These are phyloP conservation scores for Suillus paluster DNA, from an alignment of 768 basidiomycete species.

Conservation along the genomic window DNA sequence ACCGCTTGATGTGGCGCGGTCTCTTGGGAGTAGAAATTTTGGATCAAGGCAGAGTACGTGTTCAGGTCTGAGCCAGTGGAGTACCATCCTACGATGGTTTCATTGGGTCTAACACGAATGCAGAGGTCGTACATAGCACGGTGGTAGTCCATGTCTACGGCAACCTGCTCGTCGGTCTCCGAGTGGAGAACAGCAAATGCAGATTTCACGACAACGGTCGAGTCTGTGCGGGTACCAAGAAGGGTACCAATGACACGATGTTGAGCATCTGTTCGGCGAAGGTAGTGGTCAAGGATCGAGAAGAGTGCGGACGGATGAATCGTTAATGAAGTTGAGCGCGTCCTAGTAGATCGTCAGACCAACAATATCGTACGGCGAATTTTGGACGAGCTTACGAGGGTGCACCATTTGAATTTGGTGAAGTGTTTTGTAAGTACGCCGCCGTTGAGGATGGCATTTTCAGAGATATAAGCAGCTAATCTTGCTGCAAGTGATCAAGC, in stretches of 20 bases:
- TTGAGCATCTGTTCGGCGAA: conserved; percentile 80
- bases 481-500: conserved; percentile 12
- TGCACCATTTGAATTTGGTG: conserved; percentile 32
- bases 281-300: conserved; percentile 95
- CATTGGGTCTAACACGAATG: conserved; percentile 69
- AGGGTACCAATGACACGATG: conserved; percentile 95
- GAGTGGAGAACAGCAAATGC: conserved; percentile 93
- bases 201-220: conserved; percentile 76
- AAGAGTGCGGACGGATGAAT: conserved; percentile 93
- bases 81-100: conserved; percentile 95
- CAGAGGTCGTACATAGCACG: conserved; percentile 89
- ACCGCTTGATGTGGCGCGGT: conserved; percentile 87
- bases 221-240: conserved; percentile 76
- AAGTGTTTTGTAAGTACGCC: conserved; percentile 41
- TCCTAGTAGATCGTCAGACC: conserved; percentile 43
- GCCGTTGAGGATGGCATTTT: conserved; percentile 57
- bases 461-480: conserved; percentile 9
- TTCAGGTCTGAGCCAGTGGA: conserved; percentile 83
- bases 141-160: conserved; percentile 97
- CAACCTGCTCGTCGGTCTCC: conserved; percentile 91
- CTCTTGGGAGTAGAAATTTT: conserved; percentile 96
- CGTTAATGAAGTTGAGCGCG: conserved; percentile 72
- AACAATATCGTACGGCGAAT: not conserved
- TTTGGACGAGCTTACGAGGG: conserved; percentile 38
- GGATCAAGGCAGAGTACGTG: conserved; percentile 95